Evolutionary conservation across 164 flowering plant genomes (phyloP), one percentile per base, ranked within the genome.

Genomic region (Umbilicus rupestris): DNA sequence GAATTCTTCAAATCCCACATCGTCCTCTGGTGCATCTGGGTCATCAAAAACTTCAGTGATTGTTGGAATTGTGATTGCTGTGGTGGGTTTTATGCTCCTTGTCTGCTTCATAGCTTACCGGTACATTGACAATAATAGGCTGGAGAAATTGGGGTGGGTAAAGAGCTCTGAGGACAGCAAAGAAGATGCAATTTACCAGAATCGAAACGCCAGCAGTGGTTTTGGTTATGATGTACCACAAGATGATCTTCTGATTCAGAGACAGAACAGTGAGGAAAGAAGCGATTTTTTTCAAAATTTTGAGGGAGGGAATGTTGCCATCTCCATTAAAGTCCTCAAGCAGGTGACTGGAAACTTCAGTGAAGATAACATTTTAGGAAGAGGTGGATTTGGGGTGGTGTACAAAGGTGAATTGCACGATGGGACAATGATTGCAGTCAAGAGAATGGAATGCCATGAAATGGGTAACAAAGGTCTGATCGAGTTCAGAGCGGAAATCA

Each of bases 241-340:
- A 15, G 64, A 68, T 47, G 82, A 80, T 22, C 39, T 62, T 7
- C 70, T 50, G 2, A 76, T 75, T 63, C 72, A 70, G n/a, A 70
- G 73, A 20, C 72, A 70, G 15, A 70, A 73, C 22, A 78, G 75
- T 66, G 74, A 66, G 20, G 77, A 71, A 19, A 49, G 20, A 26
- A 67, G 71, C 20, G 80, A 77, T 3, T 50, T 70, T 3, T 50
- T 70, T 57, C 74, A 75, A 17, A 47, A 66, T 52, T 69, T 65
- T 52, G 81, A 75, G 52, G 76, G 76, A 35, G 85, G 85, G 3
- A 81, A 74, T 68, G 73, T 78, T 66, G 66, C 64, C 6, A 73
- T 82, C 59, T 68, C 85, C 6, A 78, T 84, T 31, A 76, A 82
- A 26, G 74, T 80, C 11, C 80, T 84, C 68, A 78, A 78, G 26